These are phyloP conservation scores for Cordyceps fumosorosea DNA, from an alignment of 2,329 filamentous ascomycete genomes.

Conservation along the genomic window DNA sequence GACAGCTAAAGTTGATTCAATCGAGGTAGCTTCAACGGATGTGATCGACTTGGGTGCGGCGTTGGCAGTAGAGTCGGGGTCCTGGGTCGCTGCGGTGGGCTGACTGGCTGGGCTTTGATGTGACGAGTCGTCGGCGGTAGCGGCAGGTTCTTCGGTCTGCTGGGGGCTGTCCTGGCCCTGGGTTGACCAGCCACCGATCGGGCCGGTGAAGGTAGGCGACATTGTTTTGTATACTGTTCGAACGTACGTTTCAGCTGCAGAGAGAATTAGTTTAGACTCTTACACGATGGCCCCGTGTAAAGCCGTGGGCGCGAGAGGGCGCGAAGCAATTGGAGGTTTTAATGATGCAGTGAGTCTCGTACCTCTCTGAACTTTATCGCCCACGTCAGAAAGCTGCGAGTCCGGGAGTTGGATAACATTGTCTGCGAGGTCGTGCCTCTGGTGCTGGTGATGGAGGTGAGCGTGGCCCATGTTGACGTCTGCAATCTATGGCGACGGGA, in stretches of 20 bases:
- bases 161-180: conserved; percentile 12
- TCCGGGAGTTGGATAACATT: background rate
- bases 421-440: conserved; percentile 4
- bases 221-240: conserved; percentile 37
- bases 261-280: background rate
- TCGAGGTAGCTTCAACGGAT: conserved; percentile 20
- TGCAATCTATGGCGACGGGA: background rate
- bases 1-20: conserved; percentile 21
- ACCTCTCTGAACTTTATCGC: background rate
- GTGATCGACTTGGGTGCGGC: conserved; percentile 16
- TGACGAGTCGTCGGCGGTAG: conserved; percentile 3
- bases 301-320: background rate
- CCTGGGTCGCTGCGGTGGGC: conserved; percentile 7
- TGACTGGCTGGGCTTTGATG: background rate
- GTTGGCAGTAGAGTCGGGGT: conserved; percentile 17
- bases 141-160: conserved; percentile 6
- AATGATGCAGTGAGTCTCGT: background rate
- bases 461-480: conserved; percentile 12
- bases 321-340: background rate
- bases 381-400: background rate
- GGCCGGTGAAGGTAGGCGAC: conserved; percentile 34
- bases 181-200: conserved; percentile 35
- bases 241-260: conserved; percentile 14
- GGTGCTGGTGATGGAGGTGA: conserved; percentile 11
- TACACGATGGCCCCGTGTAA: background rate